phyloP scores from a whole-genome alignment of 352 stramenopile species.

The Elongisporangium anandrum region DNA sequence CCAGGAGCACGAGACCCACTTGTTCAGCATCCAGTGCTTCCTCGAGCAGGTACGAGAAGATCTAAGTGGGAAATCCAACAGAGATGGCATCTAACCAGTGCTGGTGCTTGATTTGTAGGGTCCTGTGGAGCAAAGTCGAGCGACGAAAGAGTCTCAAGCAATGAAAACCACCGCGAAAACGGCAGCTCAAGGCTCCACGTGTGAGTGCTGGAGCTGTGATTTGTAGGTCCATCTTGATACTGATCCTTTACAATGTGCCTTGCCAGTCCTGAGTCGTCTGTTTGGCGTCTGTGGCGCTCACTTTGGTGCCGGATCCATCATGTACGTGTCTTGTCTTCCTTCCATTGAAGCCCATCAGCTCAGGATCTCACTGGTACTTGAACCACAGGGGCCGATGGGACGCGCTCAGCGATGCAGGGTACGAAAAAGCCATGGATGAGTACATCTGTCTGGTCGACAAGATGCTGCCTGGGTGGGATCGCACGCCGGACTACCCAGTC shows the following conservation, averaged over 20 bases:
- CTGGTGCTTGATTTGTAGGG: constrained; percentile 17
- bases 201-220: constrained; percentile 6
- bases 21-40: constrained; percentile 73
- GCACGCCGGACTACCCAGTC: constrained; percentile 44
- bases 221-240: neutral
- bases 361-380: neutral
- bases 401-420: constrained; percentile 28
- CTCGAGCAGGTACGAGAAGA: constrained; percentile 45
- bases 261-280: constrained; percentile 19
- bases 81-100: neutral
- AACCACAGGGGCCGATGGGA: constrained; percentile 60
- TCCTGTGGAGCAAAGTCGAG: constrained; percentile 42
- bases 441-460: constrained; percentile 56
- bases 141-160: constrained; percentile 31
- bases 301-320: constrained; percentile 44
- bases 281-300: constrained; percentile 54
- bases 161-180: constrained; percentile 10
- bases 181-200: constrained; percentile 4
- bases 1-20: constrained; percentile 40
- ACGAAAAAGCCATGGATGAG: constrained; percentile 45
- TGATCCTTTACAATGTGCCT: neutral
- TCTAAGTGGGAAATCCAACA: neutral
- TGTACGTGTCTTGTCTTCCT: constrained; percentile 28
- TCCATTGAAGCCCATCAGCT: neutral
- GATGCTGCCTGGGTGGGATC: constrained; percentile 64